phyloP scores from a whole-genome alignment of 2,329 filamentous ascomycete species.

The Phialophora tarda region DNA sequence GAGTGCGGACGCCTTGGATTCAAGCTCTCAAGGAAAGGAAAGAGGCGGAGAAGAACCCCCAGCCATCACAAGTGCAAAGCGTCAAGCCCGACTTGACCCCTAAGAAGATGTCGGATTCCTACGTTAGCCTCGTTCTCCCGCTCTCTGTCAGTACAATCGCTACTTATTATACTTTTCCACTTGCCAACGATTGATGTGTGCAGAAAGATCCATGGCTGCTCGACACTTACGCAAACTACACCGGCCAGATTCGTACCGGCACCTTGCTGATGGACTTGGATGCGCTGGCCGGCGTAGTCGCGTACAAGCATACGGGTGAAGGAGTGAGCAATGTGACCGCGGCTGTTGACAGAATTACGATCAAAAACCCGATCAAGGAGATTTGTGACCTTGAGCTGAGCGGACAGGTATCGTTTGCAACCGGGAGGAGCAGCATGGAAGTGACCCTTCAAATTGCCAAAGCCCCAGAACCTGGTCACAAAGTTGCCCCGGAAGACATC shows the following conservation, averaged over 20 bases:
- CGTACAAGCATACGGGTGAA: constrained; percentile 73
- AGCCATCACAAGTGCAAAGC: constrained; percentile 34
- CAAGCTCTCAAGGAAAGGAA: constrained; percentile 65
- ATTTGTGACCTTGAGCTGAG: constrained; percentile 80
- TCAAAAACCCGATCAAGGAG: constrained; percentile 73
- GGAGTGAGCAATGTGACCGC: constrained; percentile 68
- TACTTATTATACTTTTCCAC: constrained; percentile 7
- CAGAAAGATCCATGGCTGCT: constrained; percentile 76
- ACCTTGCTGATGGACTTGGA: constrained; percentile 81
- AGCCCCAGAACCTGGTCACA: constrained; percentile 62
- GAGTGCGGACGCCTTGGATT: constrained; percentile 71
- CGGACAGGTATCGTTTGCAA: constrained; percentile 71
- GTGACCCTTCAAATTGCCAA: constrained; percentile 76
- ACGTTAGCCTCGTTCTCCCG: constrained; percentile 64
- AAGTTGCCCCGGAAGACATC: constrained; percentile 63
- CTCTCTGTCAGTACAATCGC: constrained; percentile 30
- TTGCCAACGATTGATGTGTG: constrained; percentile 56
- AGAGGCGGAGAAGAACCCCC: constrained; percentile 46
- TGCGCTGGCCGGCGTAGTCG: constrained; percentile 75
- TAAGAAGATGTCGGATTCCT: constrained; percentile 74
- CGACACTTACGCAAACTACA: constrained; percentile 77
- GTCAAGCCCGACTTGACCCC: constrained; percentile 64
- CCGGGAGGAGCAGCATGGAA: constrained; percentile 74
- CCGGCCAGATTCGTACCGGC: constrained; percentile 73
- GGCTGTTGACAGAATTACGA: constrained; percentile 67